Base-by-base conservation (phyloP, 148 eudicot species). In the Rhododendron williamsianum region DNA sequence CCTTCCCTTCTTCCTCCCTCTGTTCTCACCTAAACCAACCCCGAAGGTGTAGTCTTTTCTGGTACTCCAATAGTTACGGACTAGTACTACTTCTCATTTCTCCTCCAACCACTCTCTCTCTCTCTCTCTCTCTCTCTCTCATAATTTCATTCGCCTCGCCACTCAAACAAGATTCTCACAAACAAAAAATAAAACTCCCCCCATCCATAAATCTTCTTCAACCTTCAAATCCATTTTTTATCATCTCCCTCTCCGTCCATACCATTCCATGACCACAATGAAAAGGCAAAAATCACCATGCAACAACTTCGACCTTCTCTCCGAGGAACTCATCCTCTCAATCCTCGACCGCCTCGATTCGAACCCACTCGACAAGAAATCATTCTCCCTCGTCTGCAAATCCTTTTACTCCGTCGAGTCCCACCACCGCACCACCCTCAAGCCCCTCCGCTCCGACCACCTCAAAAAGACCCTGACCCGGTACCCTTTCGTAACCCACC, bases 361-460 rank as follows among this genome's bases (percentile, higher is more conserved):
- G 12, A 82, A 88, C 87, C 96, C 95, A 56, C 35, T 78, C 45
- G 94, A 94, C 77, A 87, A 45, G 13, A 96, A 96, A 54, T 92
- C 99, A 9, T 96, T 96, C 87, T 94, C 98, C 10, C 87, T 92
- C 6, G 92, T 87, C 2, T 93, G 93, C 85, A 93, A 87, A 82
- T 92, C 95, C 2, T 93, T 94, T 84, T 79, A 89, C 58, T 33
- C 83, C 0, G 46, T 91, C 18, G 99, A 96, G 85, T 92, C 98
- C 23, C 88, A 83, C 9, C 97, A 96, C 73, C 90, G 98, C 0
- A 91, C 67, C 49, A 82, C 85, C 82, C 85, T 96, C 9, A 94
- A 87, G 30, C 98, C 99, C 1, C 89, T 96, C 12, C 93, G 93
- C 3, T 81, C 92, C 6, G 91, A 91, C 15, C 93, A 92, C 69